Conservation (phyloP, 768 basidiomycete species). For the Crepidotus variabilis region DNA sequence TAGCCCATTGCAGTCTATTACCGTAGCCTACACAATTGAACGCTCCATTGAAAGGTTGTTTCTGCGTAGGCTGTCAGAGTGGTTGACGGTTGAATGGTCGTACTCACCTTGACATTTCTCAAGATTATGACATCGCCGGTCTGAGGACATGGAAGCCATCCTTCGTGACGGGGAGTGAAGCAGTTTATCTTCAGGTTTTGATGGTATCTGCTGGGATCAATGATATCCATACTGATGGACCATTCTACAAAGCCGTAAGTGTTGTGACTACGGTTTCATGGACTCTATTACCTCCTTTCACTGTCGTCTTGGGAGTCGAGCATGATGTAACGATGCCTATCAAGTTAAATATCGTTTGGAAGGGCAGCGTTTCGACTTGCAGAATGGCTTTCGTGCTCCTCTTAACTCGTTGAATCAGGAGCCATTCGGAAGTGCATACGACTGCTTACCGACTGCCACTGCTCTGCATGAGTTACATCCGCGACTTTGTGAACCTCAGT, state of each 20-base stretch:
- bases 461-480: too few relatives aligned
- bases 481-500: too few relatives aligned
- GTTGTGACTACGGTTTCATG: not conserved
- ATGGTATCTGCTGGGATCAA: constrained; percentile 48
- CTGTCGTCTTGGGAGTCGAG: constrained; percentile 1
- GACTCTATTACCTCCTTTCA: constrained; percentile 5
- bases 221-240: constrained; percentile 38
- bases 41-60: constrained; percentile 24
- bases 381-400: not conserved
- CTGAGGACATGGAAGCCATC: constrained; percentile 49
- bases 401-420: not conserved
- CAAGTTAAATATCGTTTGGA: not conserved
- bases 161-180: constrained; percentile 43
- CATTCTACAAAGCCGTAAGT: constrained; percentile 34
- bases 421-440: too few relatives aligned
- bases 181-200: constrained; percentile 39
- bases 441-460: too few relatives aligned
- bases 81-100: not conserved
- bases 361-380: not conserved
- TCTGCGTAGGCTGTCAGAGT: constrained; percentile 19
- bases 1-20: constrained; percentile 50
- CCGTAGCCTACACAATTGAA: constrained; percentile 40
- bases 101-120: constrained; percentile 43
- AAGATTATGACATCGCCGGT: constrained; percentile 51
- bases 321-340: constrained; percentile 4